Evolutionary conservation across 805 yeast species (phyloP).

Genomic region (Saccharomycopsis sp.): DNA sequence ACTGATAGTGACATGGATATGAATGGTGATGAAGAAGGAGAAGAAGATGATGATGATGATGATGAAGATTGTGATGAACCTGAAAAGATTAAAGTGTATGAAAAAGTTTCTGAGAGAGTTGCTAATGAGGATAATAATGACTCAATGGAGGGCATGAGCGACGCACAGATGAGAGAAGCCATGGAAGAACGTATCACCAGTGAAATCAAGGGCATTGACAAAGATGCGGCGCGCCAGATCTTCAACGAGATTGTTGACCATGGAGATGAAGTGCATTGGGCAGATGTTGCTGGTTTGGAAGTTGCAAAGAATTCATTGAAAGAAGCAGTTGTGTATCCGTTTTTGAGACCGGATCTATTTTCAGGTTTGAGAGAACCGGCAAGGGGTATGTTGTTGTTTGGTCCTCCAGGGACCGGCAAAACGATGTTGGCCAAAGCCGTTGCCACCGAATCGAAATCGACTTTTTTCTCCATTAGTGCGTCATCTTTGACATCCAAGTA

Average conservation of each 20-base stretch:
- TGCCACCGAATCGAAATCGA: constrained; percentile 90
- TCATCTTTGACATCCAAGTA: constrained; percentile 77
- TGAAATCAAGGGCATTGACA: constrained; percentile 59
- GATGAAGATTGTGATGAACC: constrained; percentile 5
- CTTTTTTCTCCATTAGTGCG: constrained; percentile 87
- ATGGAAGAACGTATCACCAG: too few relatives aligned
- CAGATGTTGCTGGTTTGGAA: constrained; percentile 88
- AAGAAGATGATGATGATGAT: too few relatives aligned
- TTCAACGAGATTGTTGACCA: constrained; percentile 81
- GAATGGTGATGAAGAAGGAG: background rate
- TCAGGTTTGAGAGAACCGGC: constrained; percentile 92
- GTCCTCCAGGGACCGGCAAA: constrained; percentile 98
- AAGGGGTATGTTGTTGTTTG: constrained; percentile 89
- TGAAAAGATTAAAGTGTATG: too few relatives aligned
- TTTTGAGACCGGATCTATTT: constrained; percentile 86
- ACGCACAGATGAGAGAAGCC: too few relatives aligned
- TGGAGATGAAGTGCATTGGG: constrained; percentile 94
- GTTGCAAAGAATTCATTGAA: constrained; percentile 80
- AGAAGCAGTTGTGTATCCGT: constrained; percentile 95
- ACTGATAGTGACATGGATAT: too few relatives aligned
- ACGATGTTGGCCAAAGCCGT: constrained; percentile 98
- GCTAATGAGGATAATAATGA: constrained; percentile 1
- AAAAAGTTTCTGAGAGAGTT: constrained; percentile 20
- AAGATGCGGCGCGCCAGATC: constrained; percentile 70
- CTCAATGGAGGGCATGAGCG: background rate